Percentiles rank a stretch among this genome's conserved stretches.
phyloP scores from a whole-genome alignment of 2,329 filamentous ascomycete genomes.

The Claviceps digitariae region DNA sequence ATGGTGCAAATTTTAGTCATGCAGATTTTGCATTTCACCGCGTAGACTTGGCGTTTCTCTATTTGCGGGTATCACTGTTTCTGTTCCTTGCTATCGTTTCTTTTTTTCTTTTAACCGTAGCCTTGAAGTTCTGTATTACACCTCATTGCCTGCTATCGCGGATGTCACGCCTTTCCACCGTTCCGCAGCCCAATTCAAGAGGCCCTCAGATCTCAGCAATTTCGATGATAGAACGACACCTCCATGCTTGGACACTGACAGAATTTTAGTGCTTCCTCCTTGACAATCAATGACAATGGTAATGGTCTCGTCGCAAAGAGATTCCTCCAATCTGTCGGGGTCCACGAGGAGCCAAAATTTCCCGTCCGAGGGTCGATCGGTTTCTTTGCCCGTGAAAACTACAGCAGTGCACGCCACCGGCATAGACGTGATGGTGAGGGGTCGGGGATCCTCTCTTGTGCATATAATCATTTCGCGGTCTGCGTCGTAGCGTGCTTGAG shows the following conservation, averaged over 20 bases:
- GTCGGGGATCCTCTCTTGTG: constrained; percentile 40
- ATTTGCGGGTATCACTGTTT: not conserved
- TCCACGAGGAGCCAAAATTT: constrained; percentile 71
- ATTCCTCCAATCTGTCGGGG: constrained; percentile 82
- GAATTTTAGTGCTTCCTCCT: constrained; percentile 39
- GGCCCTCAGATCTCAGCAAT: constrained; percentile 50
- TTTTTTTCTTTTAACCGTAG: constrained; percentile 7
- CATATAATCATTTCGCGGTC: constrained; percentile 73
- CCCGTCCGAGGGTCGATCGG: constrained; percentile 28
- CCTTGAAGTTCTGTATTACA: constrained; percentile 10
- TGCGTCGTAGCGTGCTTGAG: constrained; percentile 67
- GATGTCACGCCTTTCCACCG: constrained; percentile 23
- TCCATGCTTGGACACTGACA: constrained; percentile 72
- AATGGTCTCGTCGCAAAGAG: constrained; percentile 68
- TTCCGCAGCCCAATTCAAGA: constrained; percentile 22
- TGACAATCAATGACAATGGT: constrained; percentile 63
- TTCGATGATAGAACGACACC: constrained; percentile 56
- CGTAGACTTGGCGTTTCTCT: too few species aligned
- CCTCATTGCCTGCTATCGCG: constrained; percentile 15
- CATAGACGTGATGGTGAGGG: constrained; percentile 47
- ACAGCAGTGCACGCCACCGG: constrained; percentile 68
- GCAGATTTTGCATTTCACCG: not conserved
- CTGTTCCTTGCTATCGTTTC: not conserved
- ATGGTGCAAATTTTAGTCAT: not conserved
- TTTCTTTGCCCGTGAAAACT: constrained; percentile 58